Base-by-base conservation (phyloP, 768 basidiomycete genomes). In the Candolleomyces eurysporus region DNA sequence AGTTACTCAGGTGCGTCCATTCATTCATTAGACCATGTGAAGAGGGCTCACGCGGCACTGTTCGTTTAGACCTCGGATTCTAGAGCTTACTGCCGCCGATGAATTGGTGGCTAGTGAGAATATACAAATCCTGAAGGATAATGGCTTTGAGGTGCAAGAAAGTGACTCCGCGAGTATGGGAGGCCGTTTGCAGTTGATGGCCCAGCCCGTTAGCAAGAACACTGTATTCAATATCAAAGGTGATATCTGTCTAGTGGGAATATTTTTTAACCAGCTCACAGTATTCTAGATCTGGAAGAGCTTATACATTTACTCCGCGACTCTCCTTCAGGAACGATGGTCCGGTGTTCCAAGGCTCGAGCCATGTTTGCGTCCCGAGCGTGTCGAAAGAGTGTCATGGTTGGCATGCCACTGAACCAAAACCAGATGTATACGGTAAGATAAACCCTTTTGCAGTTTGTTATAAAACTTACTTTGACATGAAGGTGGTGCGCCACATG, bases 331-430 rank as follows among this genome's bases (percentile, higher is more conserved):
- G 91, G 92, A 2, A 85, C 89, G 67, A 91, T 94, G 84, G 92
- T 97, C 0, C 82, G 97, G 21, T 97, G 94, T 69, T 90, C 90
- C 16, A 98, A 98, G 72, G 94, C 92, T 16, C 84, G 95, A 16
- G 82, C 88, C 5, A 98, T 99, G 96, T 98, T 99, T 69, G 97
- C 97, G 0, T 92, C 89, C 84, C 84, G 96, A 40, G 97, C 97
- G 0, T 99, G 97, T 74, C 73, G 96, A 64, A 95, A 92, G 77
- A 98, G 95, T 72, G 88, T 97, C 46, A 99, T 98, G 97, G 82
- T 98, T 48, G 96, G 97, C 4, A 92, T 85, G 77, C 80, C 94
- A 11, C 78, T 98, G 62, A 94, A 82, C 42, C 78, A 74, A 61
- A 72, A 77, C 16, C 92, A 92, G 68, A 98, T 99, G 96, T 83